Evolutionary conservation across 805 yeast species (phyloP), one percentile per base, ranked within the genome.

Genomic region (Kregervanrija pseudodelftensis): DNA sequence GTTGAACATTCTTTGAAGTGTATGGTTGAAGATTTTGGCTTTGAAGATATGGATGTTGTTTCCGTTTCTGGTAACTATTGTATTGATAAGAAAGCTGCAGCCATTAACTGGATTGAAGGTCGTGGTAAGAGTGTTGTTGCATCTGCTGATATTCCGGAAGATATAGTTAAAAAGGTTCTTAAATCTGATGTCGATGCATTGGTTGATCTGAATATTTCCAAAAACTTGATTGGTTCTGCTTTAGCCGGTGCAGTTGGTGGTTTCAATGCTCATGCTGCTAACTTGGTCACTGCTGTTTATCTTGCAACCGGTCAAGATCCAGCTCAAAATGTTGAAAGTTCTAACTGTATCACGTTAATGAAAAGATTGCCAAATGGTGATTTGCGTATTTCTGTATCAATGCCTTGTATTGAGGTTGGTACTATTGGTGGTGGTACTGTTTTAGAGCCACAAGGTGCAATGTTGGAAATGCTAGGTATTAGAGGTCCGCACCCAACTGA

Each of bases 351-450:
- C 48, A 93, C 99, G 1, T 73, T 93, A 54, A 90, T 93, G 95
- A 81, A 82, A 58, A 88, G 85, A 62, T 73, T 73, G 41, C 58
- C 64, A 37, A 72, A 75, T 36, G 99, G 96, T 11, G 86, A 87
- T 59, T 74, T 93, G 60, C 83, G 79, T 54, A 84, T 93, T 35
- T 86, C 96, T 1, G 99, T 93, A n/a, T 87, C 98, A 4, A 93
- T 93, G 99, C 99, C 99, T 30, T 87, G 95, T 30, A 88, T 93
- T 56, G 99, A 93, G 69, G 99, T 93, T 38, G 99, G 99, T 52
- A 93, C 99, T 2, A 89, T 93, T 65, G 99, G 99, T 46, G 99
- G 99, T 52, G 99, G 99, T 61, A 93, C 99, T 3, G 86, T 93
- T 51, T 76, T 93, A 58, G 98, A 86, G 60, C 97, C 99, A 36